Base-by-base conservation (phyloP, 306 rosid species). In the Pyrus bretschneideri region DNA sequence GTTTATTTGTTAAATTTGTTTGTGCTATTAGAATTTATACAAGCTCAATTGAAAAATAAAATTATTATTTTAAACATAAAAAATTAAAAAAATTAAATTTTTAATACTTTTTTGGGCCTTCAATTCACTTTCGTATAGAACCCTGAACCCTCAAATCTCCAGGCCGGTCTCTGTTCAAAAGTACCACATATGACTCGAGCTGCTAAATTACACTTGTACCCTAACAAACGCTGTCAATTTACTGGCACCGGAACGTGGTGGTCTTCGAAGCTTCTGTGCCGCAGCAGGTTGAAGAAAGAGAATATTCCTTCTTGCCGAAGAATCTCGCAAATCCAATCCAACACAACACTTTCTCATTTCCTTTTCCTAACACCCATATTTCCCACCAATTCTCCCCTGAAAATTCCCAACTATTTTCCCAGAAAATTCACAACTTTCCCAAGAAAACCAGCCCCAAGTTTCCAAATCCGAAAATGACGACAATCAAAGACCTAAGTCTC, bases 401-500 rank as follows among this genome's bases (percentile, higher is more conserved):
- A 18, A 23, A 4, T 21, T 38, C 23, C 49, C 52, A 9, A 21
- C 67, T 7, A 11, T 29, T 73, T 60, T 5, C 54, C 62, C 7
- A 35, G 66, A 75, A 38, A 54, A 44, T 77, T 52, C 31, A 19
- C 65, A 66, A 67, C 17, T 69, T 73, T 73, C 31, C 67, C 33
- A 29, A 52, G 54, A 29, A 71, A 74, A 51, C 54, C 25, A 12
- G 15, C 22, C 76, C 76, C n/a, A 14, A 70, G 55, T 55, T 31
- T 22, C 40, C 55, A 58, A 40, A 12, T 35, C 10, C 7, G 42
- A 85, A 74, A 70, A 87, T 87, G 91, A 81, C 80, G 68, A 82
- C 79, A 33, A 62, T 54, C 72, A 75, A 72, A 14, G 73, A 81
- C 72, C 31, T 69, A 4, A 70, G 60, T 49, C 68, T 38, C 62